Conservation (phyloP, 2,329 filamentous ascomycete genomes). For the Colletotrichum camelliae region DNA sequence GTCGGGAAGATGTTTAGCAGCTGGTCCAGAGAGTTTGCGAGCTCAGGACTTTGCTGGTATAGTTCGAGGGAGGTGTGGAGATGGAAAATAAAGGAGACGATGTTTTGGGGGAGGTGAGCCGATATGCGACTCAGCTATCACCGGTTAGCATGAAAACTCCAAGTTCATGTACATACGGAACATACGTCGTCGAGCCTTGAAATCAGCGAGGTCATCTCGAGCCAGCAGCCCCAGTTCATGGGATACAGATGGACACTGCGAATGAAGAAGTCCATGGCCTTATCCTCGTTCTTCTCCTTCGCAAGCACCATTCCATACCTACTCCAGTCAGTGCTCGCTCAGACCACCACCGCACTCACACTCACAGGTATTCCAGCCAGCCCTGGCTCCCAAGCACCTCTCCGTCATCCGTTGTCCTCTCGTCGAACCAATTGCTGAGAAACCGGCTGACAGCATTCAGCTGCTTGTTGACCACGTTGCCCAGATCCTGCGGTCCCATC, state of each 20-base stretch:
- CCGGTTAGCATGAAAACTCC: slow-evolving; percentile 29
- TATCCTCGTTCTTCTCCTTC: slow-evolving; percentile 87
- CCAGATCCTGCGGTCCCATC: slow-evolving; percentile 88
- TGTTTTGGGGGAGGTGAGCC: slow-evolving; percentile 81
- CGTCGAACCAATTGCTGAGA: slow-evolving; percentile 81
- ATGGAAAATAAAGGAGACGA: slow-evolving; percentile 94
- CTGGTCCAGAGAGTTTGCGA: slow-evolving; percentile 77
- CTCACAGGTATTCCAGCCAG: slow-evolving; percentile 86
- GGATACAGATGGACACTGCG: slow-evolving; percentile 87
- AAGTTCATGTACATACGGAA: slow-evolving; percentile 20
- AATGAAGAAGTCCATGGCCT: slow-evolving; percentile 86
- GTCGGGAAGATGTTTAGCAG: slow-evolving; percentile 84
- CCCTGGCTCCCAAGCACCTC: slow-evolving; percentile 74
- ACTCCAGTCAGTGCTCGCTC: slow-evolving; percentile 13
- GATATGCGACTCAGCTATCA: slow-evolving; percentile 73
- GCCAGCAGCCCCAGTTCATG: slow-evolving; percentile 98
- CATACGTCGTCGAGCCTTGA: slow-evolving; percentile 81
- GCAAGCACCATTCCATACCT: slow-evolving; percentile 88
- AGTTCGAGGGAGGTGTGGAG: slow-evolving; percentile 90
- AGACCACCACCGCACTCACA: neutral
- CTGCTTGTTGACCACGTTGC: slow-evolving; percentile 85
- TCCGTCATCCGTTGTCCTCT: slow-evolving; percentile 64
- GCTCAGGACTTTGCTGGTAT: slow-evolving; percentile 80
- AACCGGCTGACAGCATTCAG: slow-evolving; percentile 76
- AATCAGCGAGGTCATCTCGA: slow-evolving; percentile 85